These are phyloP conservation scores for Tricholoma flavovirens DNA, from an alignment of 768 basidiomycete species.

Conservation along the genomic window DNA sequence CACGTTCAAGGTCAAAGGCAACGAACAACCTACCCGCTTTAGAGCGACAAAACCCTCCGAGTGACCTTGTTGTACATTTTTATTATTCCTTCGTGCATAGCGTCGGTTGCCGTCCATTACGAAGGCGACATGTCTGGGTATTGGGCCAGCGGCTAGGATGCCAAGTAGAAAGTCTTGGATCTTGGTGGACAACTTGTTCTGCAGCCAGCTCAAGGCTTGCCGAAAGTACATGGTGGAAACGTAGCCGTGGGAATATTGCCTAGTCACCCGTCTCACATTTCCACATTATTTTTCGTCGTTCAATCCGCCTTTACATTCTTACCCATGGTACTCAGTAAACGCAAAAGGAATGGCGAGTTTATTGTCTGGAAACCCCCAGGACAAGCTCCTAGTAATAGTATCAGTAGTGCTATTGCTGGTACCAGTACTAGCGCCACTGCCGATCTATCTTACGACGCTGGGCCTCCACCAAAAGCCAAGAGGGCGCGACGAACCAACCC, in stretches of 20 bases:
- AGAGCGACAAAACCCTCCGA: constrained; percentile 77
- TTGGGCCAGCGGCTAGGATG: constrained; percentile 74
- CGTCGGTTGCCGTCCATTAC: constrained; percentile 97
- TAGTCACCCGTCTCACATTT: no score
- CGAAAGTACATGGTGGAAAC: constrained; percentile 5
- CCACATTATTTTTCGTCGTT: not conserved
- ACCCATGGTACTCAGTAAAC: constrained; percentile 19
- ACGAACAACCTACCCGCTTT: constrained; percentile 52
- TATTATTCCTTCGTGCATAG: constrained; percentile 68
- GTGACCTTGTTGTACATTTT: constrained; percentile 75
- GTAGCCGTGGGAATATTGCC: constrained; percentile 13
- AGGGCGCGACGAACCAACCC: not conserved
- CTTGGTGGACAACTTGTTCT: constrained; percentile 9
- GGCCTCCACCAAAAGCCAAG: not conserved
- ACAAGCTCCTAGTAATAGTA: not conserved
- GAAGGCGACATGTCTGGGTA: constrained; percentile 88
- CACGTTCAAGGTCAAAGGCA: constrained; percentile 1
- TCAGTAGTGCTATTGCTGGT: not conserved
- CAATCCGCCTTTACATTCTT: not conserved
- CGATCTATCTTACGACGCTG: not conserved
- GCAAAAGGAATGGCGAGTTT: constrained; percentile 22
- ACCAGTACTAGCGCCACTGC: not conserved
- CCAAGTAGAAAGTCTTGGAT: constrained; percentile 7
- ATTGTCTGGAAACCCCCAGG: constrained; percentile 12
- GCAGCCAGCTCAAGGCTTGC: constrained; percentile 14